These are phyloP conservation scores for Arthrobotrys entomopaga DNA, from an alignment of 2,329 filamentous ascomycete genomes.

Conservation along the genomic window DNA sequence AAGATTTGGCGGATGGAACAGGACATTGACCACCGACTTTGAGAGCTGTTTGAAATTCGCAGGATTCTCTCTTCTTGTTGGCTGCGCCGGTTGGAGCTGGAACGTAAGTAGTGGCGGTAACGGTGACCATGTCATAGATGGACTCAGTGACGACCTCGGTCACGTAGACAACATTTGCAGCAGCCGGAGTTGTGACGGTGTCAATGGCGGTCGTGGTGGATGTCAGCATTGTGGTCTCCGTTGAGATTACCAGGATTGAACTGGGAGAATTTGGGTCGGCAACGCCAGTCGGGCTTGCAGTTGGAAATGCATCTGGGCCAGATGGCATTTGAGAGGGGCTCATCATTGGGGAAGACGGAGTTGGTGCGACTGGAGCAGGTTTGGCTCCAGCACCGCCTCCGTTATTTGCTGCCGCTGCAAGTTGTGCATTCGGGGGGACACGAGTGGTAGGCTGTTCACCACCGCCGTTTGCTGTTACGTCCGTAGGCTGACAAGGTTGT, in stretches of 20 bases:
- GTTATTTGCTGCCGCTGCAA: background rate
- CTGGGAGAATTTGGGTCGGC: background rate
- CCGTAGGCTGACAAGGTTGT: too few relatives aligned
- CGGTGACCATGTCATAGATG: conserved; percentile 20
- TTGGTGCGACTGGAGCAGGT: conserved; percentile 10
- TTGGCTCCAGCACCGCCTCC: conserved; percentile 8
- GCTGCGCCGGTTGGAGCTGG: background rate
- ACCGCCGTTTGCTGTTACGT: conserved; percentile 17
- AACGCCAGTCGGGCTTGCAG: too few relatives aligned
- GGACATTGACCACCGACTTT: conserved; percentile 30
- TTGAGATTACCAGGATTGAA: background rate
- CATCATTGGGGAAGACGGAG: background rate
- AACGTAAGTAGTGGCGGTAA: conserved; percentile 30
- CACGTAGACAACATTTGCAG: conserved; percentile 23
- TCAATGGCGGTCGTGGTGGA: conserved; percentile 1
- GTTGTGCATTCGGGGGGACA: background rate
- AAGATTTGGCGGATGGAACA: conserved; percentile 31
- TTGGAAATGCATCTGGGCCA: too few relatives aligned
- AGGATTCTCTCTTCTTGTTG: conserved; percentile 7
- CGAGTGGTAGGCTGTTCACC: conserved; percentile 6
- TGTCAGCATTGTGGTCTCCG: background rate
- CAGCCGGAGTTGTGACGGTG: background rate
- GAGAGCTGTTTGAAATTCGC: conserved; percentile 27
- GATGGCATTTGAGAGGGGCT: too few relatives aligned
- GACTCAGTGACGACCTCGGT: conserved; percentile 26